Evolutionary conservation across 2,329 filamentous ascomycete species (phyloP).

Genomic region (Trichoderma lentiforme): DNA sequence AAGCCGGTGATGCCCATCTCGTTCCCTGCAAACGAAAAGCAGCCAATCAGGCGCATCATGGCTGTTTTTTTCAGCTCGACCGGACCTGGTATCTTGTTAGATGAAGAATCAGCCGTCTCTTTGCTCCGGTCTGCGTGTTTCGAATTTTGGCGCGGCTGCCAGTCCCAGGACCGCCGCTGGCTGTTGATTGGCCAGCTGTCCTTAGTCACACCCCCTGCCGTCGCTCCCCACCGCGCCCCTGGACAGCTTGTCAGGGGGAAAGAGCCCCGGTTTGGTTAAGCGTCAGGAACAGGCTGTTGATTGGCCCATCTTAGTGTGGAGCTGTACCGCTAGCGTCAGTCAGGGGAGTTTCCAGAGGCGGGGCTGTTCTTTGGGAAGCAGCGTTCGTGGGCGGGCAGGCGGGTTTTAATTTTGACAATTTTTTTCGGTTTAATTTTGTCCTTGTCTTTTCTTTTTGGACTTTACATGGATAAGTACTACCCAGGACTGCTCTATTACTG

Average conservation of each 20-base stretch:
- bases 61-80: background rate
- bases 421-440: background rate
- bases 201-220: slow-evolving; percentile 10
- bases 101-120: slow-evolving; percentile 4
- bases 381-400: background rate
- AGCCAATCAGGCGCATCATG: background rate
- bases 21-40: background rate
- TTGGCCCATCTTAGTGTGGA: slow-evolving; percentile 37
- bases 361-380: background rate
- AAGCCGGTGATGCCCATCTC: background rate
- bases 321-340: background rate
- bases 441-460: background rate
- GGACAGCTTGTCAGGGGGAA: slow-evolving; percentile 2
- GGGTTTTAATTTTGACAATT: background rate
- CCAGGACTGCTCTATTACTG: background rate
- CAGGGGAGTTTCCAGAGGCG: background rate
- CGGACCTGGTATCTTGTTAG: background rate
- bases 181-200: background rate
- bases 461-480: background rate
- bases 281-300: slow-evolving; percentile 38
- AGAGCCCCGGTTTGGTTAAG: slow-evolving; percentile 29
- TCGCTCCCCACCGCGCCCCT: slow-evolving; percentile 3
- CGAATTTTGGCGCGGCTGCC: slow-evolving; percentile 5
- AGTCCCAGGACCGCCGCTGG: background rate
- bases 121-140: background rate